phyloP scores from a whole-genome alignment of 2,329 filamentous ascomycete species.

The Sclerotinia trifoliorum region DNA sequence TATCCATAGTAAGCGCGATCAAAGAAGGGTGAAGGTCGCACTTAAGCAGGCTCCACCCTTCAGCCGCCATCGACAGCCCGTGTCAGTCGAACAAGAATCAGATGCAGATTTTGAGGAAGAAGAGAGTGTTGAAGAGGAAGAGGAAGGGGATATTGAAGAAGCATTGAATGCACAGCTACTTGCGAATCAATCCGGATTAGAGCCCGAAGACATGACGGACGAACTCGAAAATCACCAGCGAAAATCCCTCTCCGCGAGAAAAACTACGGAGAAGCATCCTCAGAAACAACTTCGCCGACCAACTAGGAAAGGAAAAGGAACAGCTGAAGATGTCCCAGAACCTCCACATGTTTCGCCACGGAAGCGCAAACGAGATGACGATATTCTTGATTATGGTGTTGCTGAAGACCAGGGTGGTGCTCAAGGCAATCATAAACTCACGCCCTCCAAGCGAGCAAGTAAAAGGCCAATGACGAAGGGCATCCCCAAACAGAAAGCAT shows the following conservation, averaged over 20 bases:
- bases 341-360: background rate
- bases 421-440: background rate
- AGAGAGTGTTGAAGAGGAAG: background rate
- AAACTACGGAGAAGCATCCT: background rate
- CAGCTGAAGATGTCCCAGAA: background rate
- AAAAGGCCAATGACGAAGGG: background rate
- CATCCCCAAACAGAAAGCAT: background rate
- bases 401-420: conserved; percentile 4
- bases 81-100: background rate
- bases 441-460: background rate
- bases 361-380: background rate
- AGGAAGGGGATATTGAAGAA: background rate
- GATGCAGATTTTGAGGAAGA: background rate
- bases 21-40: background rate
- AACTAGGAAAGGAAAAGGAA: background rate
- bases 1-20: background rate
- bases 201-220: conserved; percentile 3
- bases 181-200: background rate
- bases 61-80: background rate
- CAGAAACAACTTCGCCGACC: background rate
- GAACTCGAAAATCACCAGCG: conserved; percentile 2
- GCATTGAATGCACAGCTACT: background rate
- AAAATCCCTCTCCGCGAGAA: background rate
- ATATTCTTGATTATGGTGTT: background rate
- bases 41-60: background rate